These are phyloP conservation scores for Coniella lustricola DNA, from an alignment of 2,329 filamentous ascomycete species.

Conservation along the genomic window DNA sequence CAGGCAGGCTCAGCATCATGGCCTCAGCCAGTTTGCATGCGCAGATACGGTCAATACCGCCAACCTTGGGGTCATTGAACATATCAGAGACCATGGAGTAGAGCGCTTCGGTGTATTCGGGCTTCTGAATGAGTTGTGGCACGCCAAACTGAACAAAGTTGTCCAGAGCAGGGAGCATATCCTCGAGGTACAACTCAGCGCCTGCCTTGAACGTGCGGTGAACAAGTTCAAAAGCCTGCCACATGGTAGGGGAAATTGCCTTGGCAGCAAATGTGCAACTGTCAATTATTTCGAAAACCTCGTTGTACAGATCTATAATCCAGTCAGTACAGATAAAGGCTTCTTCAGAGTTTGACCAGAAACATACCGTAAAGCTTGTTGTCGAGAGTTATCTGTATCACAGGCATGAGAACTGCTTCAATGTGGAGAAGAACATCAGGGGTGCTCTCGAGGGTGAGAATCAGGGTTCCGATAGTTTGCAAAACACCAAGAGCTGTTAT, in stretches of 20 bases:
- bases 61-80: conserved; percentile 86
- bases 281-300: conserved; percentile 98
- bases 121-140: conserved; percentile 71
- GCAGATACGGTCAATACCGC: conserved; percentile 89
- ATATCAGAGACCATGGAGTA: conserved; percentile 94
- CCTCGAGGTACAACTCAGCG: conserved; percentile 93
- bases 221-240: conserved; percentile 95
- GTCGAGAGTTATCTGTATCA: conserved; percentile 90
- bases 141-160: conserved; percentile 96
- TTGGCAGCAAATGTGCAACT: conserved; percentile 98
- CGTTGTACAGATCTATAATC: conserved; percentile 77
- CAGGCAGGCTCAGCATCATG: conserved; percentile 90
- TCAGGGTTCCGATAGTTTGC: conserved; percentile 95
- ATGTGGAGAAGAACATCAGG: conserved; percentile 92
- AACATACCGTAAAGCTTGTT: conserved; percentile 88
- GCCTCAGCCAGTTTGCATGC: conserved; percentile 94
- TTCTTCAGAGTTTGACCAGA: too few relatives aligned
- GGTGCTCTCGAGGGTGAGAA: conserved; percentile 92
- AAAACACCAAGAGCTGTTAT: conserved; percentile 94
- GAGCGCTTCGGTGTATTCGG: conserved; percentile 77
- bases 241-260: conserved; percentile 93
- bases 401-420: conserved; percentile 93
- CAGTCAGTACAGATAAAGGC: conserved; percentile 11
- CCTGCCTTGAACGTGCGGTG: conserved; percentile 96
- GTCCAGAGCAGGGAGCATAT: conserved; percentile 96